Base-by-base conservation (phyloP, 805 yeast genomes). In the Wickerhamiella slavikovae region DNA sequence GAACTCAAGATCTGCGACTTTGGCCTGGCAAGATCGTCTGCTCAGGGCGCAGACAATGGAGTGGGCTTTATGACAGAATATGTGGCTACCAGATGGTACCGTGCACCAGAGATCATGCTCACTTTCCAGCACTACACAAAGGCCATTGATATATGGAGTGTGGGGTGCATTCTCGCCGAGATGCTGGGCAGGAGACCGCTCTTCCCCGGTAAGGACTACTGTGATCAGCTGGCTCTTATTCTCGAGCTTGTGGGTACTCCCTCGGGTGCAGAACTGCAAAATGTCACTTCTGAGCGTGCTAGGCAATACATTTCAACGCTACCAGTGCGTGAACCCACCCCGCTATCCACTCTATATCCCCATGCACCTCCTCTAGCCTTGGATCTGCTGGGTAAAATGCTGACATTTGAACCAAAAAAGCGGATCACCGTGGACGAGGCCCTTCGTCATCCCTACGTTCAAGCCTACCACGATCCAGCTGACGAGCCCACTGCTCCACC, bases 81-180 rank as follows among this genome's bases (percentile, higher is more conserved):
- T 48, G 98, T 89, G 17, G 96, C 98, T 19, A 89, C 98, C 1
- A 65, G 98, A 49, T 89, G 98, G 98, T 89, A 89, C 53, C 62
- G 98, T 41, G 98, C 98, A 3, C 98, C 98, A 0, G 98, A 89
- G 48, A 82, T 89, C 52, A 85, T 89, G 82, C 61, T 89, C 32
- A 74, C 91, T 38, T 80, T 78, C 57, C 92, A 89, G 50, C 79
- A 83, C 35, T 85, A 85, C 52, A 78, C 96, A 4, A 83, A 80
- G 55, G 94, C 98, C 15, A 85, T 89, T 35, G 98, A 89, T 51
- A 66, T 89, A 33, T 89, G 98, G 98, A 80, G 95, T 0, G 92
- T 89, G 14, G 98, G 98, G 3, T 89, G 98, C 55, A 83, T 89
- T 34, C 57, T 89, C 31, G 98, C 96, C 1, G 98, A 89, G 49